phyloP scores from a whole-genome alignment of 805 yeast species.

The Monosporozyma unispora region DNA sequence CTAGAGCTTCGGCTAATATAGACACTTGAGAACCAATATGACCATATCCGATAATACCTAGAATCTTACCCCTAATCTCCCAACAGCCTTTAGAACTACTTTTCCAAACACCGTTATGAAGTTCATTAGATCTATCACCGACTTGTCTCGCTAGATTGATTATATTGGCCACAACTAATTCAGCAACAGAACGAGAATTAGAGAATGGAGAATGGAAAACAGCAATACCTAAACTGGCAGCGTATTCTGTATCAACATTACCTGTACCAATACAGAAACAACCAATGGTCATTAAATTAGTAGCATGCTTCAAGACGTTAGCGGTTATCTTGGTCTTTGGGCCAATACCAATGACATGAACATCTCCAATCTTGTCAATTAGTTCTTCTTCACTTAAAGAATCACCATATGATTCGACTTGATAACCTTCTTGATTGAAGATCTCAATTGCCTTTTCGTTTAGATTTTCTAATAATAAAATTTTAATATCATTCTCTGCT shows the following conservation, averaged over 20 bases:
- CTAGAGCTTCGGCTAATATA: constrained; percentile 94
- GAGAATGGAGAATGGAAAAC: constrained; percentile 98
- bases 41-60: constrained; percentile 96
- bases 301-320: constrained; percentile 73
- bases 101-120: constrained; percentile 97
- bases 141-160: constrained; percentile 91
- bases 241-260: constrained; percentile 88
- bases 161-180: constrained; percentile 90
- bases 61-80: constrained; percentile 98
- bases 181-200: constrained; percentile 97
- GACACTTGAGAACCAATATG: constrained; percentile 97
- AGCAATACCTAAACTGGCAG: constrained; percentile 88
- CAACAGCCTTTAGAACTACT: constrained; percentile 91
- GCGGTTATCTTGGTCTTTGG: constrained; percentile 88
- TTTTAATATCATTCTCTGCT: constrained; percentile 57
- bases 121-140: constrained; percentile 91
- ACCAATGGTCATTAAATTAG: constrained; percentile 82
- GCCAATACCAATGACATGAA: constrained; percentile 95
- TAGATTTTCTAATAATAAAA: constrained; percentile 83
- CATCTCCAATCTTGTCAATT: constrained; percentile 85
- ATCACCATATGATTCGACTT: constrained; percentile 86
- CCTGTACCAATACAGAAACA: constrained; percentile 99
- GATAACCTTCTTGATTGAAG: constrained; percentile 85
- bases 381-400: constrained; percentile 88
- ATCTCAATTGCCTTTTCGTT: constrained; percentile 86